These are phyloP conservation scores for Exobasidium rhododendri DNA, from an alignment of 1,284 basidiomycete species.

Conservation along the genomic window DNA sequence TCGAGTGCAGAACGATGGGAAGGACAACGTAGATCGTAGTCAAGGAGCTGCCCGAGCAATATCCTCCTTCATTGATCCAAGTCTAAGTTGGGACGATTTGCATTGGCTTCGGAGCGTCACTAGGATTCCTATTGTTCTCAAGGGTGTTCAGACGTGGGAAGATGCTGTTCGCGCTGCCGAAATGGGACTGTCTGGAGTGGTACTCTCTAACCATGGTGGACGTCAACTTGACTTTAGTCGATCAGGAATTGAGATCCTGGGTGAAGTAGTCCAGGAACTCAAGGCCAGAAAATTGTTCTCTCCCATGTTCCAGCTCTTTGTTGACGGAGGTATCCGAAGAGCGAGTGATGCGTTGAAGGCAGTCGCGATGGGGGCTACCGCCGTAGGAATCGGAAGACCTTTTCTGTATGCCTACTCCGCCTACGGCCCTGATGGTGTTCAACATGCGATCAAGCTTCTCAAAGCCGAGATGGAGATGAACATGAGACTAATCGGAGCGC, in stretches of 20 bases:
- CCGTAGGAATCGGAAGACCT: constrained; percentile 62
- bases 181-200: constrained; percentile 67
- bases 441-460: constrained; percentile 61
- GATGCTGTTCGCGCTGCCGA: constrained; percentile 79
- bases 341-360: constrained; percentile 84
- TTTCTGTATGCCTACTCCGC: constrained; percentile 25
- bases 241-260: constrained; percentile 83
- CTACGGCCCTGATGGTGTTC: constrained; percentile 17
- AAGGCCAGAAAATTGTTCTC: constrained; percentile 64
- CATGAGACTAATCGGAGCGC: constrained; percentile 79
- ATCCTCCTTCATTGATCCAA: constrained; percentile 89
- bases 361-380: constrained; percentile 83
- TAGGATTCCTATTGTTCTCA: constrained; percentile 75
- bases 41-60: constrained; percentile 94
- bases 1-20: constrained; percentile 37
- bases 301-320: constrained; percentile 76
- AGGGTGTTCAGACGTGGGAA: constrained; percentile 56
- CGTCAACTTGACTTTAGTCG: constrained; percentile 87
- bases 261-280: constrained; percentile 76
- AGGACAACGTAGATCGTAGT: constrained; percentile 70
- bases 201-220: constrained; percentile 73
- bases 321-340: constrained; percentile 83
- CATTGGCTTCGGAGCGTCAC: constrained; percentile 85
- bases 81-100: constrained; percentile 80
- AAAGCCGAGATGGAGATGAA: constrained; percentile 34